These are phyloP conservation scores for Agaricus sinodeliciosus DNA, from an alignment of 768 basidiomycete genomes.

Conservation along the genomic window DNA sequence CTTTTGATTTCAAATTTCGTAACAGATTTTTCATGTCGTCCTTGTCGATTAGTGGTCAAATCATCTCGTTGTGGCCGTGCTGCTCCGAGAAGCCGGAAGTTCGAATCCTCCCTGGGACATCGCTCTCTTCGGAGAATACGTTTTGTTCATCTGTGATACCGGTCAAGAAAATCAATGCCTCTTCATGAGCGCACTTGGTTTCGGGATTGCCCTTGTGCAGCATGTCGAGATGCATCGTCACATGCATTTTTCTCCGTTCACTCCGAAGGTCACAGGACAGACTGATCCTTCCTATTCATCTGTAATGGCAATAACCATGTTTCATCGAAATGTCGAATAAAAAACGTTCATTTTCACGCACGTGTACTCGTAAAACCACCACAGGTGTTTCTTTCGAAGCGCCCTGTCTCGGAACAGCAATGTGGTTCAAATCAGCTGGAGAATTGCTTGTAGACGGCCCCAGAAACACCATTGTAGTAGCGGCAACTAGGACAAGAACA, in stretches of 20 bases:
- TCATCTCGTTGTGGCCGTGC: constrained; percentile 15
- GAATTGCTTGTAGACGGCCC: constrained; percentile 31
- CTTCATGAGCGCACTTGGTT: too few relatives aligned
- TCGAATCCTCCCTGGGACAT: constrained; percentile 8
- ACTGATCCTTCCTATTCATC: too few relatives aligned
- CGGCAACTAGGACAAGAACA: constrained; percentile 3
- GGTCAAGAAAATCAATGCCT: too few relatives aligned
- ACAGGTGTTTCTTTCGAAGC: constrained; percentile 27
- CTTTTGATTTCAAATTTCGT: not conserved
- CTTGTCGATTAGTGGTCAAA: constrained; percentile 18
- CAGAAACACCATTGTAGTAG: constrained; percentile 29
- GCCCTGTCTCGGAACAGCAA: constrained; percentile 27
- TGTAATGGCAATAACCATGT: too few relatives aligned
- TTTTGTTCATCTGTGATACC: too few relatives aligned
- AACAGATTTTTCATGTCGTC: not conserved
- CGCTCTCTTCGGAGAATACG: not conserved
- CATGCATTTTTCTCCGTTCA: too few relatives aligned
- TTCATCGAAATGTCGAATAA: too few relatives aligned
- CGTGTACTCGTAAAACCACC: constrained; percentile 14
- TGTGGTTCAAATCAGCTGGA: constrained; percentile 30
- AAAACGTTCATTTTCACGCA: constrained; percentile 38
- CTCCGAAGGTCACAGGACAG: too few relatives aligned
- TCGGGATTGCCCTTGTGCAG: too few relatives aligned
- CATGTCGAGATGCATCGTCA: too few relatives aligned
- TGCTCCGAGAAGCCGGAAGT: constrained; percentile 16